phyloP scores from a whole-genome alignment of 2,329 filamentous ascomycete genomes.

The Myriosclerotinia curreyana region DNA sequence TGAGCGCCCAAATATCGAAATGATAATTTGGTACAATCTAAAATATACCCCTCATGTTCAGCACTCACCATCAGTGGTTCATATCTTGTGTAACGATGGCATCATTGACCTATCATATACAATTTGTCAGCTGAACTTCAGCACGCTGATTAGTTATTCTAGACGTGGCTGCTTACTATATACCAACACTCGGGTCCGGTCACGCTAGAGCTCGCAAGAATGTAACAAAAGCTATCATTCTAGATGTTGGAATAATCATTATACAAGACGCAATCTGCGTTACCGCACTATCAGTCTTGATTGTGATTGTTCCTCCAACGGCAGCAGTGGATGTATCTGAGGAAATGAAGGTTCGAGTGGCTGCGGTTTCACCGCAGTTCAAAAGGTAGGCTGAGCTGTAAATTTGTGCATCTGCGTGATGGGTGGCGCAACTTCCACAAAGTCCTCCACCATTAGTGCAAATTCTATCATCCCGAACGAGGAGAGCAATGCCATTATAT shows the following conservation, averaged over 20 bases:
- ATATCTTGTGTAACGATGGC: not conserved
- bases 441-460: conserved; percentile 53
- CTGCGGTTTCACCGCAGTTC: conserved; percentile 43
- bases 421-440: conserved; percentile 46
- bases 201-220: not conserved
- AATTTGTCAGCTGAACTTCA: not conserved
- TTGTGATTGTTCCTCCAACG: conserved; percentile 39
- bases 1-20: not conserved
- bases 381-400: conserved; percentile 56
- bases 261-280: too few species aligned
- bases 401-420: conserved; percentile 55
- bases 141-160: conserved; percentile 3
- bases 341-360: conserved; percentile 45
- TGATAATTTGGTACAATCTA: not conserved
- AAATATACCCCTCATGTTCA: not conserved
- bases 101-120: not conserved
- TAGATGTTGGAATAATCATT: too few species aligned
- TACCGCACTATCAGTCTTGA: conserved; percentile 36
- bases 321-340: conserved; percentile 37
- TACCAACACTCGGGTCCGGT: not conserved
- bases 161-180: not conserved
- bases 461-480: conserved; percentile 51
- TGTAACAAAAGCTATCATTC: not conserved
- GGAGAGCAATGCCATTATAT: conserved; percentile 50
- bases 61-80: not conserved